These are phyloP conservation scores for Phaeophleospora eucalypticola DNA, from an alignment of 2,329 filamentous ascomycete genomes.

Conservation along the genomic window DNA sequence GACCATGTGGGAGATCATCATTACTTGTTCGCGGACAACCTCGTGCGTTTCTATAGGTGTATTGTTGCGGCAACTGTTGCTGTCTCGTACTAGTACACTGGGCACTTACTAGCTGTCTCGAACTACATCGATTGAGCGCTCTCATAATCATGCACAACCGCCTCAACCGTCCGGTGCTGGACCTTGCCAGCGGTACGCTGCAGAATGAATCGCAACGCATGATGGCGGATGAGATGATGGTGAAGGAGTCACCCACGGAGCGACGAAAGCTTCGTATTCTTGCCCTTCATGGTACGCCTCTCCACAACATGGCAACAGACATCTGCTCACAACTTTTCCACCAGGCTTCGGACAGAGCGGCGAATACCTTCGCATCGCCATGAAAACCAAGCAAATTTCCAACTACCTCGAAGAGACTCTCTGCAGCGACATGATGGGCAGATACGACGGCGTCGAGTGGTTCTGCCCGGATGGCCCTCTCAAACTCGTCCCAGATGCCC, in stretches of 20 bases:
- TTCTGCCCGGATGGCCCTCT: slow-evolving; percentile 16
- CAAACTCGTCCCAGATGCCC: slow-evolving; percentile 12
- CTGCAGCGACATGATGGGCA: slow-evolving; percentile 6
- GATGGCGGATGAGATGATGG: neutral
- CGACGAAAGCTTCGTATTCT: slow-evolving; percentile 6
- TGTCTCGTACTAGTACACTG: no score
- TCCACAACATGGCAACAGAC: no score
- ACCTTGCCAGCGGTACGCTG: no score
- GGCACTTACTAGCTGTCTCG: no score
- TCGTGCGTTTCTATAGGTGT: no score
- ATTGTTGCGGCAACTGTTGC: no score
- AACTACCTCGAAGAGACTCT: slow-evolving; percentile 12
- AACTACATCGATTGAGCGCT: no score
- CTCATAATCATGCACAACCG: no score
- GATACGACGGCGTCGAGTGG: slow-evolving; percentile 18
- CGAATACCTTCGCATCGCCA: slow-evolving; percentile 16
- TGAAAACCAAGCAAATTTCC: slow-evolving; percentile 14
- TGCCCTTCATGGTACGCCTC: slow-evolving; percentile 5
- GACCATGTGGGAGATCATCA: no score
- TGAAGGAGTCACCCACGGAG: neutral
- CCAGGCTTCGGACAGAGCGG: slow-evolving; percentile 19
- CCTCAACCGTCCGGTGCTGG: no score
- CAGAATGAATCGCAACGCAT: no score
- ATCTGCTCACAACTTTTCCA: neutral
- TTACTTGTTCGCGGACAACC: no score